Percentiles rank a stretch among this genome's conserved stretches.
phyloP scores from a whole-genome alignment of 2,329 filamentous ascomycete genomes.

The Cordyceps farinosa region DNA sequence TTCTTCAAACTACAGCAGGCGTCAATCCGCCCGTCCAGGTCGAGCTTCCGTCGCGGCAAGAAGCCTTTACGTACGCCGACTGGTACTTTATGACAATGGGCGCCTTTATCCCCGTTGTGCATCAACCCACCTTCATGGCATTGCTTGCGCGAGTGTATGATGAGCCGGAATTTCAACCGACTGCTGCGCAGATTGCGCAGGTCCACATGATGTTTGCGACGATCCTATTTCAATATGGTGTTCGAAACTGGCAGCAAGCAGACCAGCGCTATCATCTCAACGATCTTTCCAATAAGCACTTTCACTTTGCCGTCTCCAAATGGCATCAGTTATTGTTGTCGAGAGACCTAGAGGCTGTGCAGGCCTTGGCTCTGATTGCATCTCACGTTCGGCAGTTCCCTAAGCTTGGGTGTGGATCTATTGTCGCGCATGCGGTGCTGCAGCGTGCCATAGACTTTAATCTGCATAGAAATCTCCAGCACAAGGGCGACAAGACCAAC shows the following conservation, averaged over 20 bases:
- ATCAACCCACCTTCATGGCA: slow-evolving; percentile 68
- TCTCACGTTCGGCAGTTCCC: slow-evolving; percentile 72
- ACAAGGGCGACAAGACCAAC: slow-evolving; percentile 42
- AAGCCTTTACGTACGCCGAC: slow-evolving; percentile 65
- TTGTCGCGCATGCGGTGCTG: slow-evolving; percentile 62
- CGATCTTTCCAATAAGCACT: slow-evolving; percentile 69
- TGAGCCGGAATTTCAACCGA: slow-evolving; percentile 60
- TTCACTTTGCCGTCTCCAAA: slow-evolving; percentile 69
- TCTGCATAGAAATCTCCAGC: slow-evolving; percentile 66
- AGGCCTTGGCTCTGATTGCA: slow-evolving; percentile 70
- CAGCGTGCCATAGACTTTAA: slow-evolving; percentile 70
- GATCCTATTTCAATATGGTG: slow-evolving; percentile 74
- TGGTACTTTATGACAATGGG: slow-evolving; percentile 74
- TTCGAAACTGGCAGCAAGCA: slow-evolving; percentile 59
- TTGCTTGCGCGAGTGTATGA: slow-evolving; percentile 66
- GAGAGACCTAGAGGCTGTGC: slow-evolving; percentile 62
- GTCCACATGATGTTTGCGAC: slow-evolving; percentile 78
- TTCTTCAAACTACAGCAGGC: slow-evolving; percentile 62
- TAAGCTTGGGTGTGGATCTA: slow-evolving; percentile 71
- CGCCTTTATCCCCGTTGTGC: slow-evolving; percentile 71
- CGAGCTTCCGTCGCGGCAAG: slow-evolving; percentile 59
- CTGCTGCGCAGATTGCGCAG: slow-evolving; percentile 62
- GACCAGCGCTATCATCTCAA: slow-evolving; percentile 54
- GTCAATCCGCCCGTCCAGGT: slow-evolving; percentile 55
- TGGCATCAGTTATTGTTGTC: slow-evolving; percentile 62